Conservation (phyloP, 257 asterid species). For the Plectranthus barbatus region DNA sequence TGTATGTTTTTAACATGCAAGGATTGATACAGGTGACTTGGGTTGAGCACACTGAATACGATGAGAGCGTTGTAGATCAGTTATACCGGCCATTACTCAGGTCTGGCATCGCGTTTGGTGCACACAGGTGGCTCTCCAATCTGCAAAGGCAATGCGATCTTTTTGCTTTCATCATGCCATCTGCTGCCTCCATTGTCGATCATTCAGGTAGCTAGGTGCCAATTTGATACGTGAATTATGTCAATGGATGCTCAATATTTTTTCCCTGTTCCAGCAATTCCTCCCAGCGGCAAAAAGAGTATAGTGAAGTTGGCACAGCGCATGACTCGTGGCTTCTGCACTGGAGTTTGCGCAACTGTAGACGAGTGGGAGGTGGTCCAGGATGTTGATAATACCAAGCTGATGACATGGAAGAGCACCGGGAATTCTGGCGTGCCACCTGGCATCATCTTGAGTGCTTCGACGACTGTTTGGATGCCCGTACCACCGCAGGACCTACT, state of each 20-base stretch:
- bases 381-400: conserved; percentile 35
- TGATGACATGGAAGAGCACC: conserved; percentile 53
- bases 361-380: conserved; percentile 73
- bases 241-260: neutral
- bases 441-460: conserved; percentile 73
- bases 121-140: conserved; percentile 66
- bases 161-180: conserved; percentile 34
- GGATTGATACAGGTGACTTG: conserved; percentile 57
- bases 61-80: conserved; percentile 44
- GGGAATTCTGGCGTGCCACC: conserved; percentile 67
- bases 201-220: conserved; percentile 55
- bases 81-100: conserved; percentile 50
- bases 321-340: conserved; percentile 62
- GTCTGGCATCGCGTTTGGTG: conserved; percentile 77
- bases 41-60: conserved; percentile 78
- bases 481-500: conserved; percentile 38
- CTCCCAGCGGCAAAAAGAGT: conserved; percentile 50
- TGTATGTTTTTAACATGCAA: too few relatives aligned
- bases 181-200: conserved; percentile 36
- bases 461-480: conserved; percentile 67
- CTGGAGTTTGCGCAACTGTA: conserved; percentile 53
- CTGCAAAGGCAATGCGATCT: conserved; percentile 64
- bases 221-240: neutral
- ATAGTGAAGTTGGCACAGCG: conserved; percentile 65
- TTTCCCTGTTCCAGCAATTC: conserved; percentile 27